Evolutionary conservation across 1,284 basidiomycete genomes (phyloP).

Genomic region (Grifola frondosa): DNA sequence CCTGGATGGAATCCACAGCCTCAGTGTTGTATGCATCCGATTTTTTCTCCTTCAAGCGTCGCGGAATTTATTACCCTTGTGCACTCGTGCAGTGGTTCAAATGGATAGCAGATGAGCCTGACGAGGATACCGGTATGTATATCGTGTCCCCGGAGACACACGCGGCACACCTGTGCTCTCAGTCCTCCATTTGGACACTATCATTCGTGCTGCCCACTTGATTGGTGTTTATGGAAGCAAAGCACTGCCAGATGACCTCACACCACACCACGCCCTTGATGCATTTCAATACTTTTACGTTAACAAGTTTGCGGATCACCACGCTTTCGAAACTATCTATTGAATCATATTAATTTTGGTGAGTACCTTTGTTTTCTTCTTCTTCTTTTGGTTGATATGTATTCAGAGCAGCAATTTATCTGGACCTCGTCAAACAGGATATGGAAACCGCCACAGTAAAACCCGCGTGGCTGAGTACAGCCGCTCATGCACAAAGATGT

Average conservation of each 20-base stretch:
- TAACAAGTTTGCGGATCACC: slow-evolving; percentile 12
- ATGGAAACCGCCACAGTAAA: slow-evolving; percentile 57
- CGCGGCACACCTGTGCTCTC: neutral
- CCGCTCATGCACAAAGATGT: slow-evolving; percentile 62
- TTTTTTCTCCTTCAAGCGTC: slow-evolving; percentile 6
- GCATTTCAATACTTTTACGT: slow-evolving; percentile 7
- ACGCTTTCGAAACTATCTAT: slow-evolving; percentile 12
- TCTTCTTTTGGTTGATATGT: too few species aligned
- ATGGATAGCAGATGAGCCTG: slow-evolving; percentile 8
- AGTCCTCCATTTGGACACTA: slow-evolving; percentile 10
- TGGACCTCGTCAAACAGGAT: slow-evolving; percentile 54
- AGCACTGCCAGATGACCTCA: too few species aligned
- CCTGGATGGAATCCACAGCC: neutral
- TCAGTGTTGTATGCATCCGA: neutral
- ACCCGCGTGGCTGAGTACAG: slow-evolving; percentile 62
- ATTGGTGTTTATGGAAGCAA: slow-evolving; percentile 13
- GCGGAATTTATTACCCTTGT: slow-evolving; percentile 9
- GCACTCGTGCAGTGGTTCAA: slow-evolving; percentile 19
- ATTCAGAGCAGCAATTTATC: slow-evolving; percentile 85
- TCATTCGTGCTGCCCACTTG: slow-evolving; percentile 12
- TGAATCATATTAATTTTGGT: too few species aligned
- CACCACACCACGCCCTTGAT: slow-evolving; percentile 3
- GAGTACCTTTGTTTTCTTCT: too few species aligned
- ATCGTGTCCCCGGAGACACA: slow-evolving; percentile 12
- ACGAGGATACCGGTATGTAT: slow-evolving; percentile 19